Conservation (phyloP, 1,284 basidiomycete genomes). For the Trichosporon asahii region DNA sequence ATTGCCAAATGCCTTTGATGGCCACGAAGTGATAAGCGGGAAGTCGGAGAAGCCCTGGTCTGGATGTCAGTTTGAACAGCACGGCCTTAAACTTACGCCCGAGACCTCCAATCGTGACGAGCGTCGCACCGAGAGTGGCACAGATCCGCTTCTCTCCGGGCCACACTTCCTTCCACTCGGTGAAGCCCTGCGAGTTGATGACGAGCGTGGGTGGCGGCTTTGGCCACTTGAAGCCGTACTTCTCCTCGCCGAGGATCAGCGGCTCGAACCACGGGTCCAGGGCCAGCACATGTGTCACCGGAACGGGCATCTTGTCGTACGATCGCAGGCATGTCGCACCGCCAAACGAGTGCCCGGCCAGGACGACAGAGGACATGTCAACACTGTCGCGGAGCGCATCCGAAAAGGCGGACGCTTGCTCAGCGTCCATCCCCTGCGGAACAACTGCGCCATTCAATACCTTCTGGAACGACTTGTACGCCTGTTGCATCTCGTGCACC, state of each 20-base stretch:
- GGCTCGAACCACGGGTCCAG: slow-evolving; percentile 79
- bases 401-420: slow-evolving; percentile 32
- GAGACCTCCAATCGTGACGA: slow-evolving; percentile 39
- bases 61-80: slow-evolving; percentile 12
- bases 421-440: slow-evolving; percentile 10
- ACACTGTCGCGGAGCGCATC: slow-evolving; percentile 55
- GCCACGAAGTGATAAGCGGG: slow-evolving; percentile 29
- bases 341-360: slow-evolving; percentile 73
- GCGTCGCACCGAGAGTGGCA: slow-evolving; percentile 36
- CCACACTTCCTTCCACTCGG: slow-evolving; percentile 69
- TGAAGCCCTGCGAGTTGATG: slow-evolving; percentile 70
- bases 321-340: slow-evolving; percentile 59
- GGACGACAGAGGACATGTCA: slow-evolving; percentile 54
- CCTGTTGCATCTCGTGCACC: slow-evolving; percentile 63
- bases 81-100: slow-evolving; percentile 43
- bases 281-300: slow-evolving; percentile 59
- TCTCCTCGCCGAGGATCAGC: slow-evolving; percentile 37
- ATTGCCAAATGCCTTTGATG: slow-evolving; percentile 23
- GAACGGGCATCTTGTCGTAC: slow-evolving; percentile 52
- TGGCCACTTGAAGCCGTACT: slow-evolving; percentile 55
- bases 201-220: slow-evolving; percentile 56
- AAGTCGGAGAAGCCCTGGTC: slow-evolving; percentile 51
- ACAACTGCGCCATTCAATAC: slow-evolving; percentile 22
- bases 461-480: slow-evolving; percentile 49
- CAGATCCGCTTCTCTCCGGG: slow-evolving; percentile 58